Evolutionary conservation across 768 basidiomycete species (phyloP).

Genomic region (Podaxis mareebaensis): DNA sequence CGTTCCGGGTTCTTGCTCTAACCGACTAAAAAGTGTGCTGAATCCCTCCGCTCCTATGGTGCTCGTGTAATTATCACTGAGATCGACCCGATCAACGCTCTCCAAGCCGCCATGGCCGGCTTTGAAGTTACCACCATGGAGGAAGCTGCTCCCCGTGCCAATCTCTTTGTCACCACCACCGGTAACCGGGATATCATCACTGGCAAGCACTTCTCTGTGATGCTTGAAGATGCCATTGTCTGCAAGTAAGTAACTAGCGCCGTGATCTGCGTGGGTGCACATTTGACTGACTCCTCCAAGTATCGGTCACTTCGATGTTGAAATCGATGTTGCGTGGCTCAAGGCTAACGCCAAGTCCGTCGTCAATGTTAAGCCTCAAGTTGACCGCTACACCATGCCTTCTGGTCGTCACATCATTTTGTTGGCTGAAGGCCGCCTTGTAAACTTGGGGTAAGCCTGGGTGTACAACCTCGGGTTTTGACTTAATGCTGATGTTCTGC

Average conservation of each 20-base stretch:
- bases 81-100: conserved; percentile 99
- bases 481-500: conserved; percentile 14
- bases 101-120: conserved; percentile 99
- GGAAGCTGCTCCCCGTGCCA: conserved; percentile 84
- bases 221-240: conserved; percentile 99
- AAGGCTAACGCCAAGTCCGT: conserved; percentile 85
- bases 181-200: conserved; percentile 99
- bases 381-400: conserved; percentile 94
- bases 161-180: conserved; percentile 97
- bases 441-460: conserved; percentile 84
- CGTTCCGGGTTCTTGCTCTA: neutral
- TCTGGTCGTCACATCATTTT: conserved; percentile 94
- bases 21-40: conserved; percentile 73
- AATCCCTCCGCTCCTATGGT: conserved; percentile 96
- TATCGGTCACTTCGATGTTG: conserved; percentile 85
- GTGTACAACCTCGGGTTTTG: neutral
- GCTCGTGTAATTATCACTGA: conserved; percentile 95
- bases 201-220: conserved; percentile 84
- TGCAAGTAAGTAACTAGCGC: conserved; percentile 68
- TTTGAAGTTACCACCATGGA: conserved; percentile 99
- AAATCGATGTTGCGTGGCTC: conserved; percentile 98
- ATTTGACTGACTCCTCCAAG: conserved; percentile 34
- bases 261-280: neutral
- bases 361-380: conserved; percentile 97
- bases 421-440: conserved; percentile 97